phyloP scores from a whole-genome alignment of 805 yeast genomes.

The Clavispora asparagi region DNA sequence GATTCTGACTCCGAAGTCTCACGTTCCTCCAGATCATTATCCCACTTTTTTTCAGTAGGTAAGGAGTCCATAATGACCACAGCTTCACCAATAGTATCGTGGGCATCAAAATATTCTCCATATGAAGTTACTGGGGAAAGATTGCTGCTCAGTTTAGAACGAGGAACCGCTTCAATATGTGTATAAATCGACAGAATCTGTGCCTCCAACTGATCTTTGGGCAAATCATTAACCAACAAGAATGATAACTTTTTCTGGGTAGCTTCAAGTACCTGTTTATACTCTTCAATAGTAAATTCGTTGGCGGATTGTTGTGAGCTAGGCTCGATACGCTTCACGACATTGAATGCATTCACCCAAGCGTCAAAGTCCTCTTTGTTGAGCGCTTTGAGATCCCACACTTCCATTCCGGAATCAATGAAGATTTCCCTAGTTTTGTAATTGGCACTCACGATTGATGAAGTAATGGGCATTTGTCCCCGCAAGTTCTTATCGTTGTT shows the following conservation, averaged over 20 bases:
- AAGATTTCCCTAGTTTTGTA: constrained; percentile 61
- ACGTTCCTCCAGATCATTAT: constrained; percentile 17
- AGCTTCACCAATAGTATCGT: constrained; percentile 52
- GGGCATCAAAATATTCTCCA: constrained; percentile 53
- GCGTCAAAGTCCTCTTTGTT: constrained; percentile 60
- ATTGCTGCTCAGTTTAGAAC: constrained; percentile 12
- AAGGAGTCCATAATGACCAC: constrained; percentile 46
- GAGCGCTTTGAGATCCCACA: constrained; percentile 79
- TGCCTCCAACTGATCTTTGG: constrained; percentile 2
- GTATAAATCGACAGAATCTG: background rate
- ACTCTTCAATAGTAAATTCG: background rate
- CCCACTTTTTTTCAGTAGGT: constrained; percentile 10
- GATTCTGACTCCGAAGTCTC: constrained; percentile 15
- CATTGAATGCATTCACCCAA: constrained; percentile 81
- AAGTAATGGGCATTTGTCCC: constrained; percentile 86
- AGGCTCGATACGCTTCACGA: constrained; percentile 28
- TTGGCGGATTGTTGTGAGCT: constrained; percentile 2
- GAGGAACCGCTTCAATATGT: background rate
- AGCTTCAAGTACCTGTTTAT: background rate
- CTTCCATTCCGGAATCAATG: constrained; percentile 92
- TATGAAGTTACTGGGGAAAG: constrained; percentile 25
- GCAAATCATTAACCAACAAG: background rate
- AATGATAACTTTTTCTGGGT: background rate
- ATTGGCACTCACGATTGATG: constrained; percentile 80
- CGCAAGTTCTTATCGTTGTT: constrained; percentile 68